Evolutionary conservation across 192 early-diverging fungal species (phyloP), one percentile per base, ranked within the genome.

Genomic region (Podila verticillata): DNA sequence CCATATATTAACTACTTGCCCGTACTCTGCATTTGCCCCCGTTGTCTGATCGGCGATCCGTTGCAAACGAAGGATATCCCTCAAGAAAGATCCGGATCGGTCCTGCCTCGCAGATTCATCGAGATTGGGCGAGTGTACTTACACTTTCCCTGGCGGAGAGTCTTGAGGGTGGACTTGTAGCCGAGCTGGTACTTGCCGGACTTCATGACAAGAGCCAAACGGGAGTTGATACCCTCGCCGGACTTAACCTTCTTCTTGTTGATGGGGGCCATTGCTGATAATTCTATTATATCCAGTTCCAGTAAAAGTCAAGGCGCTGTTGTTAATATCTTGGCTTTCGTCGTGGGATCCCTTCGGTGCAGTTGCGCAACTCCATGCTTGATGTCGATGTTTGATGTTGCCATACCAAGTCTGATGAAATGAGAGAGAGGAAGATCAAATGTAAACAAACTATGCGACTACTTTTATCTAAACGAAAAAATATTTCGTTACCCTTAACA

Each of bases 131-230:
- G 48, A 10, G 48, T 51, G 48, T 51, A 89, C 83, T 74, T 88
- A 93, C 92, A 85, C 92, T 98, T 99, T 86, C 97, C 97, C 73
- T 92, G 90, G 74, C 98, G 95, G 73, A 99, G 90, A 77, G 92
- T 92, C 93, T 99, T 98, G 83, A 99, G 90, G 82, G 97, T 98
- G 75, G 95, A 93, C 94, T 98, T 98, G 95, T 99, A 98, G 61
- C 98, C 98, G 70, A 99, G 93, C 65, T 91, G 88, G 87, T 94
- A 95, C 92, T 99, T 99, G 83, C 98, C 98, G 83, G 92, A 94
- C 94, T 99, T 99, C 95, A 96, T 99, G 74, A 99, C 98, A 83
- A 99, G 94, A 70, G 95, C 93, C 80, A 99, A 92, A 77, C 97
- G 92, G 81, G 96, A 91, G 95, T 99, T 99, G 93, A 99, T 98